A percentile compares a stretch with the other conserved stretches of the same genome.
phyloP scores from a whole-genome alignment of 768 basidiomycete species.

The Sporobolomyces pararoseus region DNA sequence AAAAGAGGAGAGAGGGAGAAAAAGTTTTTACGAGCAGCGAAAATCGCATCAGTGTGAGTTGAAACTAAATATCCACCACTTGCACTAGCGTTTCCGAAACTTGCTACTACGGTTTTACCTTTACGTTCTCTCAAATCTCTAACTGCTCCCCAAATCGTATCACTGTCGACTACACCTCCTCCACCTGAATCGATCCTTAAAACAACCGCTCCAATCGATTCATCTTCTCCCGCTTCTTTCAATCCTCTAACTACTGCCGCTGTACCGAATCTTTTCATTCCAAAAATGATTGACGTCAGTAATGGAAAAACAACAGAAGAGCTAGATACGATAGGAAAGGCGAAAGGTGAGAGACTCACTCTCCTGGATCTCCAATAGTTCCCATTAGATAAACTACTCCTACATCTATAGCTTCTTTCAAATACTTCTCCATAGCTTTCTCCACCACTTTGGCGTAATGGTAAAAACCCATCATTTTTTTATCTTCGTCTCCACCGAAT shows the following conservation, averaged over 20 bases:
- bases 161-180: slow-evolving; percentile 44
- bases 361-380: slow-evolving; percentile 43
- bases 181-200: slow-evolving; percentile 46
- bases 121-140: slow-evolving; percentile 40
- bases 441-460: slow-evolving; percentile 44
- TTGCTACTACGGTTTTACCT: slow-evolving; percentile 44
- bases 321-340: too few relatives aligned
- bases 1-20: not conserved
- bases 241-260: slow-evolving; percentile 43
- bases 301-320: too few relatives aligned
- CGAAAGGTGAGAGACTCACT: slow-evolving; percentile 30
- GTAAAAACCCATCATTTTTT: slow-evolving; percentile 43
- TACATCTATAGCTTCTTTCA: slow-evolving; percentile 38
- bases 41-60: slow-evolving; percentile 43
- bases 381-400: slow-evolving; percentile 46
- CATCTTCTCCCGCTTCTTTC: slow-evolving; percentile 45
- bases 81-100: slow-evolving; percentile 44
- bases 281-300: too few relatives aligned
- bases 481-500: slow-evolving; percentile 25
- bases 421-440: slow-evolving; percentile 27
- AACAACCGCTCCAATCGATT: slow-evolving; percentile 44
- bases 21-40: slow-evolving; percentile 39
- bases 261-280: slow-evolving; percentile 36
- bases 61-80: slow-evolving; percentile 44
- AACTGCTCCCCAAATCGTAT: slow-evolving; percentile 46